Conservation (phyloP, 768 basidiomycete species). For the Russula vinacea region DNA sequence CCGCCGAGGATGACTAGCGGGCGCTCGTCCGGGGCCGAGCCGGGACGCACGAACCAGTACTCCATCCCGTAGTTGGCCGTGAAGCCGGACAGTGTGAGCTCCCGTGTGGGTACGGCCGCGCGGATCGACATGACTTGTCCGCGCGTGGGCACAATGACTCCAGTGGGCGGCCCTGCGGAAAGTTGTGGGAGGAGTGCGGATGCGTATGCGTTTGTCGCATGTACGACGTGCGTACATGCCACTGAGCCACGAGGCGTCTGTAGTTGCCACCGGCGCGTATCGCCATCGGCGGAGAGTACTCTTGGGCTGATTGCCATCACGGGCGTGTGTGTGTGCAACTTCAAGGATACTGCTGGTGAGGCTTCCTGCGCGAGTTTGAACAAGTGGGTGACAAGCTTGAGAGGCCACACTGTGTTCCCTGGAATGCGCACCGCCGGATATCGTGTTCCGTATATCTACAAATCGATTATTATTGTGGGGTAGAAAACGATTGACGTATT, state of each 20-base stretch:
- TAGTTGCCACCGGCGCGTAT: slow-evolving; percentile 49
- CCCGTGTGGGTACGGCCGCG: slow-evolving; percentile 40
- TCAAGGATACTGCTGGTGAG: slow-evolving; percentile 42
- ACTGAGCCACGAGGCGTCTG: slow-evolving; percentile 66
- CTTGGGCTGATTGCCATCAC: slow-evolving; percentile 42
- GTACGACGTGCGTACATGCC: slow-evolving; percentile 61
- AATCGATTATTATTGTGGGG: not conserved
- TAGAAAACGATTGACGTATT: not conserved
- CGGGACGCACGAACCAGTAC: slow-evolving; percentile 80
- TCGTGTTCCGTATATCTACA: slow-evolving; percentile 44
- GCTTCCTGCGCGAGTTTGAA: slow-evolving; percentile 44
- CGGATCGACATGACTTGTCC: slow-evolving; percentile 59
- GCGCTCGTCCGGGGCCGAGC: slow-evolving; percentile 34
- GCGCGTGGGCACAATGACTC: slow-evolving; percentile 64
- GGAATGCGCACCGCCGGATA: slow-evolving; percentile 52
- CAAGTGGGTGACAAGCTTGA: slow-evolving; percentile 72
- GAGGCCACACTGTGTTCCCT: slow-evolving; percentile 71
- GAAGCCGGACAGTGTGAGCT: slow-evolving; percentile 41
- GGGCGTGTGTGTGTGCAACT: slow-evolving; percentile 71
- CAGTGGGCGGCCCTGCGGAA: slow-evolving; percentile 40
- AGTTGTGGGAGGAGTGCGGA: slow-evolving; percentile 73
- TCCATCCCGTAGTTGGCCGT: slow-evolving; percentile 51
- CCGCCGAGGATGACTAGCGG: slow-evolving; percentile 76
- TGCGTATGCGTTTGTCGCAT: slow-evolving; percentile 85
- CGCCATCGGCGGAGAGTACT: slow-evolving; percentile 37